Base-by-base conservation (phyloP, 345 rosid species). In the Triadica sebifera region DNA sequence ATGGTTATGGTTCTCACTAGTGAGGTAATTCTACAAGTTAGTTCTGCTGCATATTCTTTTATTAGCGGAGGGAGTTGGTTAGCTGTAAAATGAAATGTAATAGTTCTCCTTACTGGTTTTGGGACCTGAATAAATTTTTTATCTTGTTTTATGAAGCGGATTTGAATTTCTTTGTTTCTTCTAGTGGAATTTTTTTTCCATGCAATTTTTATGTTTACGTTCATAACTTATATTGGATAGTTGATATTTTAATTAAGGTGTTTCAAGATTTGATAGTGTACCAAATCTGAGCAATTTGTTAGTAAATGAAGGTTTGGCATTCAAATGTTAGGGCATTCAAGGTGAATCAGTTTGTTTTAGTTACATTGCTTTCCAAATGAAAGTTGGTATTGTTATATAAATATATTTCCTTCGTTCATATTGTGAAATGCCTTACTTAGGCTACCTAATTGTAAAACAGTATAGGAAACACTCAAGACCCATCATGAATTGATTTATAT, bases 1-100 rank as follows among this genome's bases (percentile, higher is more conserved):
- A 87, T 80, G 92, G 92, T 72, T 69, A 69, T 78, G 89, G 75
- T 76, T 84, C 88, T 24, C 87, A 84, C 38, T 70, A 66, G 4
- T 86, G 84, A 88, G 85, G 86, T 74, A 79, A 84, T 59, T 45
- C 41, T 72, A 29, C 4, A 17, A 52, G 50, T 25, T 15, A 53
- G 17, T 11, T 56, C 49, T 37, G 20, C 34, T 29, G 59, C 29
- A 11, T 70, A 59, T 65, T 74, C 41, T 68, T 69, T 67, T 29
- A n/a, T 46, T 74, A n/a, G n/a, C n/a, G n/a, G n/a, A n/a, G n/a
- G n/a, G n/a, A n/a, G n/a, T n/a, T n/a, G n/a, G n/a, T n/a, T n/a
- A 57, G 62, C 11, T 74, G 78, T 79, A 67, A 69, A 79, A 68
- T 74, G 65, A 61, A 74, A 50, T 71, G 75, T 61, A 62, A 57